Evolutionary conservation across 2,329 filamentous ascomycete species (phyloP).

Genomic region (Neonectria sp.): DNA sequence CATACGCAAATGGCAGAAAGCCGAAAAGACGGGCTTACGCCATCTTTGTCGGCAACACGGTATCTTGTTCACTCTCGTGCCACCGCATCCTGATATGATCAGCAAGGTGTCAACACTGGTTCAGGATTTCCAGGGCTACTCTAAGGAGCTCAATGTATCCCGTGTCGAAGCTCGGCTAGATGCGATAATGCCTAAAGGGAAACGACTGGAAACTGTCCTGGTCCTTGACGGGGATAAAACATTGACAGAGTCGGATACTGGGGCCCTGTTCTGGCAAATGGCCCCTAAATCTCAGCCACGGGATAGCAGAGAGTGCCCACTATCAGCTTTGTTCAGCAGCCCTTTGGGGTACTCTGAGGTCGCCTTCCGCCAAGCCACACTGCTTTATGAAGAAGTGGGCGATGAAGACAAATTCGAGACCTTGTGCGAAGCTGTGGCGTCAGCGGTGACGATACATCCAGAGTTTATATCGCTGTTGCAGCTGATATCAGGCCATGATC

Average conservation of each 20-base stretch:
- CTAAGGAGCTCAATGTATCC: constrained; percentile 34
- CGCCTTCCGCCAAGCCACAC: neutral
- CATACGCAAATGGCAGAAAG: constrained; percentile 63
- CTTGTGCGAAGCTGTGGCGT: neutral
- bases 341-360: neutral
- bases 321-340: neutral
- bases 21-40: constrained; percentile 61
- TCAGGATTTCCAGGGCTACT: constrained; percentile 33
- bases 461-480: neutral
- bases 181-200: neutral
- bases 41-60: constrained; percentile 59
- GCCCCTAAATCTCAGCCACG: neutral
- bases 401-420: neutral
- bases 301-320: neutral
- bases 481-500: neutral
- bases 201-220: neutral
- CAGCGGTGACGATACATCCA: neutral
- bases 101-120: constrained; percentile 20
- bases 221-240: neutral
- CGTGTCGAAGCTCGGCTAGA: neutral
- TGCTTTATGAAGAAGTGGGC: neutral
- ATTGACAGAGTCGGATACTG: neutral
- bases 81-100: constrained; percentile 45
- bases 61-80: constrained; percentile 62
- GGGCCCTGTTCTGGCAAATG: neutral